These are phyloP conservation scores for Naematelia encephala DNA, from an alignment of 768 basidiomycete genomes.

Conservation along the genomic window DNA sequence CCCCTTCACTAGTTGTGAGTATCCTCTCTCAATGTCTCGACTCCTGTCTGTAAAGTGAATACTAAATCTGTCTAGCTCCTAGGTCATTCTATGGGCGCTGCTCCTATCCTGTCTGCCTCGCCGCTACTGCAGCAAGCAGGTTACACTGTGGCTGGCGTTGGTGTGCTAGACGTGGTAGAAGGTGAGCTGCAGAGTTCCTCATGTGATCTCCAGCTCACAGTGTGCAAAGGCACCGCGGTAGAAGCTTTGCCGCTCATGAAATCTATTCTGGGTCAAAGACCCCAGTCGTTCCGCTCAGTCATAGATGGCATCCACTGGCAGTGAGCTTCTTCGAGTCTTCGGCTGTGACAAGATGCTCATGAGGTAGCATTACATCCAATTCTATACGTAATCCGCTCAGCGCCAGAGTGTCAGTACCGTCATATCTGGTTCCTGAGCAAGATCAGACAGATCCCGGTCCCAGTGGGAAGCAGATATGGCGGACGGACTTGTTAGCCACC, in stretches of 20 bases:
- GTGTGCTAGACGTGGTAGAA: constrained; percentile 82
- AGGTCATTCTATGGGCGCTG: constrained; percentile 96
- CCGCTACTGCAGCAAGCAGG: constrained; percentile 64
- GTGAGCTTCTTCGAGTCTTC: constrained; percentile 56
- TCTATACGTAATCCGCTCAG: constrained; percentile 77
- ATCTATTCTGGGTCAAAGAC: constrained; percentile 75
- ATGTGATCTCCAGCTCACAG: background rate
- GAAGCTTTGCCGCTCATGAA: constrained; percentile 94
- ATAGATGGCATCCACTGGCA: constrained; percentile 95
- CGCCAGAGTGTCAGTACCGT: constrained; percentile 83
- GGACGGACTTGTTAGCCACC: constrained; percentile 76
- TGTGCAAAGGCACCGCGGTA: constrained; percentile 72
- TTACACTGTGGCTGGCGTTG: constrained; percentile 68
- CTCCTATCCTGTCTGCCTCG: constrained; percentile 72
- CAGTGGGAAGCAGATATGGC: constrained; percentile 64
- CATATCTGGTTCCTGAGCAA: constrained; percentile 59
- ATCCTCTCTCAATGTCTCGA: background rate
- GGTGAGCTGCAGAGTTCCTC: constrained; percentile 52
- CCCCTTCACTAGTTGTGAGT: constrained; percentile 74
- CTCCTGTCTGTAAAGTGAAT: background rate
- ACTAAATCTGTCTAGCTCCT: constrained; percentile 57
- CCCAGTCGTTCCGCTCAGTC: constrained; percentile 74
- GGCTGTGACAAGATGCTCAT: background rate
- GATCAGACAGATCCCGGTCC: constrained; percentile 32
- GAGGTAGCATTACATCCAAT: constrained; percentile 68